Base-by-base conservation (phyloP, 371 early-diverging fungal species). In the Mortierella sp. region DNA sequence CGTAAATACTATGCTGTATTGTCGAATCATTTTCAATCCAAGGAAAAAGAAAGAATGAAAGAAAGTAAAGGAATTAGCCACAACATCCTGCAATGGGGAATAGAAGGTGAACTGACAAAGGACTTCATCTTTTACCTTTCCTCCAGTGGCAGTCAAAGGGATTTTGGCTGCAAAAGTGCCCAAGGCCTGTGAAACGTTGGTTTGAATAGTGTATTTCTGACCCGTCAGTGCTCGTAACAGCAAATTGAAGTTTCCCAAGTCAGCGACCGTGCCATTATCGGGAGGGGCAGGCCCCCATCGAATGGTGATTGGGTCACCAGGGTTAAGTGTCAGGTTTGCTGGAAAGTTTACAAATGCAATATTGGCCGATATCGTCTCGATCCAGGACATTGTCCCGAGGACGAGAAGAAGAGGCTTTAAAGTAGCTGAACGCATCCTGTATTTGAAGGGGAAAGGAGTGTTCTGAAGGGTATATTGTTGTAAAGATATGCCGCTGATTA, bases 1-100 rank as follows among this genome's bases (percentile, higher is more conserved):
- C 67, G 22, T 79, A 74, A 49, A 74, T 71, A 20, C 72, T 74
- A 32, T 79, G 75, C 65, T 69, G 52, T 69, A 54, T 45, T 45
- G 14, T 12, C 45, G 12, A 45, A 45, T 40, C 40, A 40, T 40
- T 9, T 40, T 12, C 40, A 40, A 9, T 18, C 12, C 45, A 45
- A 18, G 18, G 45, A 18, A 45, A 45, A 45, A 4, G 40, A 40
- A 0, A 24, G 9, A 57, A 39, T 47, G 6, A 54, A 43, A 45
- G 8, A 10, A n/a, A 24, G 45, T 24, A 20, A 22, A 24, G 20
- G 10, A 22, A 5, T 52, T n/a, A 52, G 52, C 5, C 10, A 18
- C 24, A 52, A 24, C 22, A 59, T 30, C 39, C 40, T 10, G 30
- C 35, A 5, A 9, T 24, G 2, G 26, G 28, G 6, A 55, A 49